Conservation (phyloP, 805 yeast genomes). For the Monosporozyma solicola region DNA sequence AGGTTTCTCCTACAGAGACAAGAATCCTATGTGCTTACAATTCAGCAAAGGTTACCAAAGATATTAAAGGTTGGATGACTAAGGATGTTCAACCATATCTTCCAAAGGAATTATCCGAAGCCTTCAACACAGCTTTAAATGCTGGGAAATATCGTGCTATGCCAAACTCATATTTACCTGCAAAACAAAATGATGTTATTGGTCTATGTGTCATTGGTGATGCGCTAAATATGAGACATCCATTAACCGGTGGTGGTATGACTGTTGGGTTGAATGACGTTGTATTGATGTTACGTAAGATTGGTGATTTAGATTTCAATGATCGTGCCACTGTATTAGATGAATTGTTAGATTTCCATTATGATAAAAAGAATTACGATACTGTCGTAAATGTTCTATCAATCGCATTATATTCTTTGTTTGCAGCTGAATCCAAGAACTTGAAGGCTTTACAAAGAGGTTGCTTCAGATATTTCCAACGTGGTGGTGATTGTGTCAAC, state of each 20-base stretch:
- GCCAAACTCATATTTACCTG: slow-evolving; percentile 91
- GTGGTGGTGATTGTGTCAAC: slow-evolving; percentile 71
- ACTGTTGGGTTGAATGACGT: slow-evolving; percentile 90
- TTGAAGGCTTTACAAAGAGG: slow-evolving; percentile 72
- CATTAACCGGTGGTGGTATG: slow-evolving; percentile 98
- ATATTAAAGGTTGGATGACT: slow-evolving; percentile 50
- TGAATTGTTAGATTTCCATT: slow-evolving; percentile 59
- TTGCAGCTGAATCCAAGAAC: slow-evolving; percentile 72
- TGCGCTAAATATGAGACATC: slow-evolving; percentile 95
- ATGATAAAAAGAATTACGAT: slow-evolving; percentile 67
- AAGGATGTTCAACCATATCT: slow-evolving; percentile 54
- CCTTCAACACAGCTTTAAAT: slow-evolving; percentile 57
- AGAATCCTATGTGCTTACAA: slow-evolving; percentile 85
- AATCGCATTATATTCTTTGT: slow-evolving; percentile 79
- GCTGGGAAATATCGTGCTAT: slow-evolving; percentile 59
- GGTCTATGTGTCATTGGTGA: slow-evolving; percentile 87
- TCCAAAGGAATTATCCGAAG: slow-evolving; percentile 56
- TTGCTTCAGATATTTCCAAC: slow-evolving; percentile 75
- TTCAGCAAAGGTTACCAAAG: slow-evolving; percentile 64
- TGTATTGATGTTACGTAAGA: slow-evolving; percentile 48
- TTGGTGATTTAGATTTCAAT: slow-evolving; percentile 35
- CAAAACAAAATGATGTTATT: slow-evolving; percentile 55
- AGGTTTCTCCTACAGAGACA: slow-evolving; percentile 73
- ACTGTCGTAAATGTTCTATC: slow-evolving; percentile 85
- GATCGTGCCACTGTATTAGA: slow-evolving; percentile 50